phyloP scores from a whole-genome alignment of 2,329 filamentous ascomycete genomes.

The Colletotrichum camelliae region DNA sequence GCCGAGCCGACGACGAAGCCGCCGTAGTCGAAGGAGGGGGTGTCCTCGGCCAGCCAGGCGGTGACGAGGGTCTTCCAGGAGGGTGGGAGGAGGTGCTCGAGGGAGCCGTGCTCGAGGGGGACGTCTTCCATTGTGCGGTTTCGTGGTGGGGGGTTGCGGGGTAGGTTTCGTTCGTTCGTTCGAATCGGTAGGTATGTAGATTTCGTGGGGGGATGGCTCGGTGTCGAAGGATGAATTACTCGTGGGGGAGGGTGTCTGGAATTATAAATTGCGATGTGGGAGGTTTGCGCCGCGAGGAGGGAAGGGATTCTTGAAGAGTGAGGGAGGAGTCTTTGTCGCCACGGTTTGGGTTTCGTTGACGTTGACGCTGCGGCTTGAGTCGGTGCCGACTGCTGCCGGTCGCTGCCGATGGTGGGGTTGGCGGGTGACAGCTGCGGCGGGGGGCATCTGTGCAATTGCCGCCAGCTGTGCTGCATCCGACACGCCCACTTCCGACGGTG shows the following conservation, averaged over 20 bases:
- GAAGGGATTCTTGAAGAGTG: background rate
- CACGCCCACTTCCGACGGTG: background rate
- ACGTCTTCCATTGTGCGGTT: slow-evolving; percentile 13
- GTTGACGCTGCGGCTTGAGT: background rate
- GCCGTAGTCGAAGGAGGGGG: slow-evolving; percentile 94
- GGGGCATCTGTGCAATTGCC: background rate
- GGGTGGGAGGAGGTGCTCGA: slow-evolving; percentile 77
- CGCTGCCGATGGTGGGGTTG: slow-evolving; percentile 1
- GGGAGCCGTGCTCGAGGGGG: slow-evolving; percentile 42
- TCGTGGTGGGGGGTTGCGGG: background rate
- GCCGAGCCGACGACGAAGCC: slow-evolving; percentile 91
- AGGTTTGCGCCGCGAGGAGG: background rate
- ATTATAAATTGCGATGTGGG: background rate
- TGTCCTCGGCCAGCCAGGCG: slow-evolving; percentile 93
- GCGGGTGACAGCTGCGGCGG: background rate
- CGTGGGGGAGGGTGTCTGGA: background rate
- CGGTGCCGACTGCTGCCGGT: background rate
- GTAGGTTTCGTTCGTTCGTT: background rate
- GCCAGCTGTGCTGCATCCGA: background rate
- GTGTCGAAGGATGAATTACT: background rate
- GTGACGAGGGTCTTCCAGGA: slow-evolving; percentile 84
- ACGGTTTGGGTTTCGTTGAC: background rate
- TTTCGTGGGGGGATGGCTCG: background rate
- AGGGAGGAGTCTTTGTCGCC: background rate
- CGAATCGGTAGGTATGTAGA: background rate